These are phyloP conservation scores for Mycena venus DNA, from an alignment of 768 basidiomycete genomes.

Conservation along the genomic window DNA sequence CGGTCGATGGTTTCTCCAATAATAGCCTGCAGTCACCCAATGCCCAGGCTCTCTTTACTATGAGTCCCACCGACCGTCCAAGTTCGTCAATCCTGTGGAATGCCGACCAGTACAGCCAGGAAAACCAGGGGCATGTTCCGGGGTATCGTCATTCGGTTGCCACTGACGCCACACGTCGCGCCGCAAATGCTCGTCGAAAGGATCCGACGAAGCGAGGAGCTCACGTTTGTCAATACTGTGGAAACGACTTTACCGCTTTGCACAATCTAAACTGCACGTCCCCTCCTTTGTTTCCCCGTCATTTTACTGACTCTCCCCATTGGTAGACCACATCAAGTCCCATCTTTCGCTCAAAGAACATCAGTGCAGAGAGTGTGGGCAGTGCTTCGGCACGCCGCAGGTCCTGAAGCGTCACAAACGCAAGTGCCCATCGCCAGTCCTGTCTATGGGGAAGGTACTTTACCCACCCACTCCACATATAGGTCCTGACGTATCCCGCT, in stretches of 20 bases:
- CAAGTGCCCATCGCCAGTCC: not conserved
- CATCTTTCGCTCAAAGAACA: not conserved
- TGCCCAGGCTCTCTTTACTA: not conserved
- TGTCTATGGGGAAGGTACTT: not conserved
- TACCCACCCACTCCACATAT: too few species aligned
- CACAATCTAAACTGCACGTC: slow-evolving; percentile 10
- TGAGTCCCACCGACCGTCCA: not conserved
- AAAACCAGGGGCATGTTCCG: not conserved
- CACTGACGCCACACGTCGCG: not conserved
- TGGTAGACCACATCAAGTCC: slow-evolving; percentile 16
- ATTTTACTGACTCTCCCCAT: not conserved
- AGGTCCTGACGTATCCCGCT: not conserved
- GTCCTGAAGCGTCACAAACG: slow-evolving; percentile 3
- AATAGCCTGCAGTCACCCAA: not conserved
- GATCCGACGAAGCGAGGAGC: not conserved
- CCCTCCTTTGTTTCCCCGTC: not conserved
- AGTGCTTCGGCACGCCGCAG: slow-evolving; percentile 1
- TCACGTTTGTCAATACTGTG: not conserved
- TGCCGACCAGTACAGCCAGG: not conserved
- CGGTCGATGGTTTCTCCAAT: not conserved
- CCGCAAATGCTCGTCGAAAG: not conserved
- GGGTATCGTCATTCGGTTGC: not conserved
- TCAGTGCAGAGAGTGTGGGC: not conserved
- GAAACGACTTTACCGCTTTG: not conserved
- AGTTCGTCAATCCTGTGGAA: not conserved